Base-by-base conservation (phyloP, 805 yeast genomes). In the Cyberlindnera bimundalis region DNA sequence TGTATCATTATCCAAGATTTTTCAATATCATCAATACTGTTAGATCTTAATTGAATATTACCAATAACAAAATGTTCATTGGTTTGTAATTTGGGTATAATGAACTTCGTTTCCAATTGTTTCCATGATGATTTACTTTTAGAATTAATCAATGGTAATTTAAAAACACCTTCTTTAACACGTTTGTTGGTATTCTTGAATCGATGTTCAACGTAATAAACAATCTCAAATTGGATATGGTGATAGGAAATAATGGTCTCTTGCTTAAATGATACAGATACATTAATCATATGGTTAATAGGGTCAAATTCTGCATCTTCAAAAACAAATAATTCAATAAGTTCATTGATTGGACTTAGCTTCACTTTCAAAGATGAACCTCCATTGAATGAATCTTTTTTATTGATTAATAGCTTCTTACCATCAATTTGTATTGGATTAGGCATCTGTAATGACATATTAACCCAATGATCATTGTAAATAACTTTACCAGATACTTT, bases 401-500 rank as follows among this genome's bases (percentile, higher is more conserved):
- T 48, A 2, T 39, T 29, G 5, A 58, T 26, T 7, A 42, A 40
- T 6, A 56, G 17, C 1, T 37, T 25, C 2, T 45, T 27, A n/a
- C 42, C 51, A 49, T 51, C 35, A 42, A 60, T 25, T 48, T 25
- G 13, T 1, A 32, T 5, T 0, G 75, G 76, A 1, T 65, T 45
- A 2, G 61, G 55, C 17, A 43, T 47, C 45, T 68, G 72, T 14
- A 67, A 41, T 15, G 59, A 59, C 1, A 55, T 52, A 42, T 70
- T 60, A 9, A 67, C 68, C 75, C 76, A 71, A 6, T 32, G 51
- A 1, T 52, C 36, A 12, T 46, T 35, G 39, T 42, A 67, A 0
- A 64, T 55, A 5, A 40, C 43, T 2, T 44, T 35, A 1, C 75
- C 75, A 24, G 47, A 42, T 5, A 58, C 51, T 28, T 39, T 53